Percentiles rank a stretch among this genome's conserved stretches.
phyloP scores from a whole-genome alignment of 192 early-diverging fungal species.

The Coemansia sp. region DNA sequence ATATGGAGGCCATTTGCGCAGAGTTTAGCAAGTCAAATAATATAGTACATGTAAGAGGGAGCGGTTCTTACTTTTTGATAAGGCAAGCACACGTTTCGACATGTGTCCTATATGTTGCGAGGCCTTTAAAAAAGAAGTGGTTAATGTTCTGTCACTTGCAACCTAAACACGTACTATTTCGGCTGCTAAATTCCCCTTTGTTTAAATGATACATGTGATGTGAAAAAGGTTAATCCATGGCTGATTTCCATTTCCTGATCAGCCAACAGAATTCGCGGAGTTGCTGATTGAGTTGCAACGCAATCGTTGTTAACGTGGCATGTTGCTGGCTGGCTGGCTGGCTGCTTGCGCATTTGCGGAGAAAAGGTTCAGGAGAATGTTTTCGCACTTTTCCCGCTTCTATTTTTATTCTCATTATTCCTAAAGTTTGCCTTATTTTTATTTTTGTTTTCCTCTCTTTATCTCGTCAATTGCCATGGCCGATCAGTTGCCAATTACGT shows the following conservation, averaged over 20 bases:
- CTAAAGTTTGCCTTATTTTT: background rate
- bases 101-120: no score
- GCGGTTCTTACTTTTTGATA: no score
- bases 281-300: background rate
- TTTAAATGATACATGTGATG: no score
- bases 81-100: no score
- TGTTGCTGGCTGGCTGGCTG: background rate
- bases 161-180: no score
- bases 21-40: no score
- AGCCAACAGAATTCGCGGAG: background rate
- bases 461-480: slow-evolving; percentile 58
- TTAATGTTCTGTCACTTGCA: no score
- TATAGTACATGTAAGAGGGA: no score
- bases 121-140: no score
- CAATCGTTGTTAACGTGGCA: background rate
- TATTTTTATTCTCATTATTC: background rate
- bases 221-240: background rate
- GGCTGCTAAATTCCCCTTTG: no score
- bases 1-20: no score
- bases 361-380: background rate
- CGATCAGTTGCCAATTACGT: slow-evolving; percentile 84
- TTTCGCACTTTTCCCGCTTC: background rate
- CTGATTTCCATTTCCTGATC: background rate
- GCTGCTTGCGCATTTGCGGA: background rate
- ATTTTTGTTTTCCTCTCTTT: background rate